Conservation (phyloP, 495 filamentous ascomycete species). For the Hypoxylon perforatum region DNA sequence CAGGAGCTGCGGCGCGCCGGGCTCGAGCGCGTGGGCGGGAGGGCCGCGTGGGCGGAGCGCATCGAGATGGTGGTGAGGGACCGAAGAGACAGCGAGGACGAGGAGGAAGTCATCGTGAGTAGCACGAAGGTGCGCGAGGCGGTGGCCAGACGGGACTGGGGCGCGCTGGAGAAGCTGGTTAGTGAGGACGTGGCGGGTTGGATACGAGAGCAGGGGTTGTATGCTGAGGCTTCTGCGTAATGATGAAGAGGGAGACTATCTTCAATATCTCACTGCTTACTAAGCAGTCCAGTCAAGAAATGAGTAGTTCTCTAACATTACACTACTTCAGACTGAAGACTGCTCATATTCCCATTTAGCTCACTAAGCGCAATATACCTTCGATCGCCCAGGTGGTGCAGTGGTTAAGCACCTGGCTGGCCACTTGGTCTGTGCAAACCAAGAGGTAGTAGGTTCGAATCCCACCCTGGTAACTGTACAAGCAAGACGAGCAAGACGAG, state of each 20-base stretch:
- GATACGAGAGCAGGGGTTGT: constrained; percentile 64
- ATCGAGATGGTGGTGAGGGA: constrained; percentile 78
- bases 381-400: no score
- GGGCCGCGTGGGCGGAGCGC: constrained; percentile 72
- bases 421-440: no score
- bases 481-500: no score
- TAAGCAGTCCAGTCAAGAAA: no score
- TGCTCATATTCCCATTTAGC: no score
- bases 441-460: no score
- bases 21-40: constrained; percentile 68
- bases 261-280: not conserved
- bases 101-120: constrained; percentile 65
- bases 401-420: no score
- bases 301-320: no score
- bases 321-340: no score
- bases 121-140: constrained; percentile 83
- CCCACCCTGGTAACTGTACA: no score
- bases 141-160: constrained; percentile 60
- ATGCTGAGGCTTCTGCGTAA: constrained; percentile 45
- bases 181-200: constrained; percentile 70
- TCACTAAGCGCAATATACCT: no score
- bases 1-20: constrained; percentile 60
- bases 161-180: constrained; percentile 70
- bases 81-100: constrained; percentile 62
- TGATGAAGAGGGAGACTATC: not conserved